These are phyloP conservation scores for Petunia hybrid DNA, from an alignment of 305 asterid species.

Conservation along the genomic window DNA sequence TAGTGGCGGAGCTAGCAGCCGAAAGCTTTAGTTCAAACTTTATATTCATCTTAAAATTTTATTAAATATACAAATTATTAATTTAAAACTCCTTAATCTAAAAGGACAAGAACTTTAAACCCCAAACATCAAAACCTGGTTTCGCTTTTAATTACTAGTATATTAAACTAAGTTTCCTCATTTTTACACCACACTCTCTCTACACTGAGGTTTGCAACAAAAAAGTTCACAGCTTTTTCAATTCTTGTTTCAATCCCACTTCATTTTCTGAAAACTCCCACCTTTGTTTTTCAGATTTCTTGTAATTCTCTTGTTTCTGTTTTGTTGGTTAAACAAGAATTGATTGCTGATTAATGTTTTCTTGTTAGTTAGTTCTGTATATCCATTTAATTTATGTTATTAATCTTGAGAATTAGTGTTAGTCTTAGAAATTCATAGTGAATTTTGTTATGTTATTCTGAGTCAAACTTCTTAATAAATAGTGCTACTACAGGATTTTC, in stretches of 20 bases:
- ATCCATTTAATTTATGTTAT: background rate
- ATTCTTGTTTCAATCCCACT: background rate
- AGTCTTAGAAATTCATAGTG: background rate
- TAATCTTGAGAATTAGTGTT: background rate
- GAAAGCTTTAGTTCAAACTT: too few species aligned
- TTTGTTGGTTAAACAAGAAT: slow-evolving; percentile 2
- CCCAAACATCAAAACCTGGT: too few species aligned
- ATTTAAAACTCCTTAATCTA: too few species aligned
- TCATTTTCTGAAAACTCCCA: background rate
- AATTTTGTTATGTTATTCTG: background rate
- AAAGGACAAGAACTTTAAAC: too few species aligned
- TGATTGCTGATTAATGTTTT: background rate
- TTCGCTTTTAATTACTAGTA: too few species aligned
- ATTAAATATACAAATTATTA: too few species aligned
- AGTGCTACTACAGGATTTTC: too few species aligned
- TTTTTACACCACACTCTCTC: slow-evolving; percentile 33
- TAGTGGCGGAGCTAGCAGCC: too few species aligned
- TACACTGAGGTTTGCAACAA: slow-evolving; percentile 31
- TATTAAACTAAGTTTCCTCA: slow-evolving; percentile 24
- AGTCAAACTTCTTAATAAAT: too few species aligned
- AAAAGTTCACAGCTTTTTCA: slow-evolving; percentile 17
- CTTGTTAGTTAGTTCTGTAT: background rate
- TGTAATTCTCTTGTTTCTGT: background rate
- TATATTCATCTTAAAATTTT: too few species aligned
- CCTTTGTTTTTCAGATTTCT: background rate